Conservation (phyloP, 495 filamentous ascomycete genomes). For the Aspergillus hancockii region DNA sequence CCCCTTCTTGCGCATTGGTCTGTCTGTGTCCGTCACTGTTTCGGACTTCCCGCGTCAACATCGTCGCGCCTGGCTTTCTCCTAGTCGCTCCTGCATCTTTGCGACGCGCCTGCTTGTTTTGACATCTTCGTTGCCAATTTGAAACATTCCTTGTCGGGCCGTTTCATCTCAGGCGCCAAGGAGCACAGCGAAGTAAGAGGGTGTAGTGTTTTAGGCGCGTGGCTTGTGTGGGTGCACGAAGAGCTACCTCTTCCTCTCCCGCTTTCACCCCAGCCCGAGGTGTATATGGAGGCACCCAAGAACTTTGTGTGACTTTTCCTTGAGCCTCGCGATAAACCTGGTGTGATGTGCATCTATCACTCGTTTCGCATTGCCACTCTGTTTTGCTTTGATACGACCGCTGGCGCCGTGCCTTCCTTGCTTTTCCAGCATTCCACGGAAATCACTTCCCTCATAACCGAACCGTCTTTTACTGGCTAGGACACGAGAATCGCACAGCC, state of each 20-base stretch:
- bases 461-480: constrained; percentile 17
- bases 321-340: constrained; percentile 14
- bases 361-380: constrained; percentile 16
- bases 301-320: constrained; percentile 15
- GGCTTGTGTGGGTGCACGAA: constrained; percentile 22
- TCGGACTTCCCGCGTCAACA: constrained; percentile 23
- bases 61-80: constrained; percentile 25
- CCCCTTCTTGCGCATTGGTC: constrained; percentile 18
- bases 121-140: constrained; percentile 22
- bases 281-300: constrained; percentile 18
- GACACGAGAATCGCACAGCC: constrained; percentile 17
- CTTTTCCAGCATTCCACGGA: constrained; percentile 23
- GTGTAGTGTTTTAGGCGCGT: constrained; percentile 21
- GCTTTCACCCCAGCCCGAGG: constrained; percentile 8
- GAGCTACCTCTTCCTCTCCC: constrained; percentile 12
- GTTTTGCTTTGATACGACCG: constrained; percentile 16
- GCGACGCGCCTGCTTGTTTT: constrained; percentile 31
- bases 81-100: constrained; percentile 28
- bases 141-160: constrained; percentile 27
- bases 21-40: constrained; percentile 17
- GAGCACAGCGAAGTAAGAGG: constrained; percentile 11
- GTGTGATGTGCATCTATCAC: constrained; percentile 24
- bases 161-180: constrained; percentile 20
- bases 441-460: constrained; percentile 8
- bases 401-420: constrained; percentile 15